Percentiles rank a stretch among this genome's conserved stretches.
These are phyloP conservation scores for Glutinoglossum americanum DNA, from an alignment of 495 filamentous ascomycete species.

Conservation along the genomic window DNA sequence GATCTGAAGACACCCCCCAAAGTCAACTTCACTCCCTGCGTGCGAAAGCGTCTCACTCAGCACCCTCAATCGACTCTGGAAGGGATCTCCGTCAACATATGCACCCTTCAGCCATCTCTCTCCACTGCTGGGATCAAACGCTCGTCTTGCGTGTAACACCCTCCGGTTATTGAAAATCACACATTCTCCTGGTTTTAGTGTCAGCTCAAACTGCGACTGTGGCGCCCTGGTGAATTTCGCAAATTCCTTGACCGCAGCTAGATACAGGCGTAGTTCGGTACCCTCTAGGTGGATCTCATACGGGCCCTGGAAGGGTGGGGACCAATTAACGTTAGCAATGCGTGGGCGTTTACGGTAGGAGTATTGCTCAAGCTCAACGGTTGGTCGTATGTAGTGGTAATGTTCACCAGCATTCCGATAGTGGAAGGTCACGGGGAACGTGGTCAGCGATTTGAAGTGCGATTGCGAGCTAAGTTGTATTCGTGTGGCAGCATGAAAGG, in stretches of 20 bases:
- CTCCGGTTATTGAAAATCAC: constrained; percentile 73
- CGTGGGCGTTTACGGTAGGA: constrained; percentile 2
- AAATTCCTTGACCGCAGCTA: constrained; percentile 24
- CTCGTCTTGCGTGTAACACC: constrained; percentile 51
- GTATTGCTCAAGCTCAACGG: constrained; percentile 24
- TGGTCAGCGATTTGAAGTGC: constrained; percentile 20
- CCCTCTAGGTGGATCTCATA: constrained; percentile 11
- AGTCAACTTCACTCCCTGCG: neutral
- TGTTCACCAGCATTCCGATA: constrained; percentile 46
- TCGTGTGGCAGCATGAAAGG: constrained; percentile 31
- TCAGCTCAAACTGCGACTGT: constrained; percentile 39
- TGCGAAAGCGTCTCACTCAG: neutral
- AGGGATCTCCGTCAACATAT: constrained; percentile 56
- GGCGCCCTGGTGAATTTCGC: constrained; percentile 23
- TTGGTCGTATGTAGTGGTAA: constrained; percentile 31
- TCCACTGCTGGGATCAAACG: constrained; percentile 40
- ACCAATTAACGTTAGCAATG: constrained; percentile 37
- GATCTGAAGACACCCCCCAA: neutral
- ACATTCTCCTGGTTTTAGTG: constrained; percentile 56
- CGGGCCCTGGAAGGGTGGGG: constrained; percentile 43
- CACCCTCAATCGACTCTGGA: neutral
- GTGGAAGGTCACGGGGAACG: constrained; percentile 32
- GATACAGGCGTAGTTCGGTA: constrained; percentile 9
- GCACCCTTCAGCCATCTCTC: constrained; percentile 64
- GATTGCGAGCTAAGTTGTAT: neutral